Conservation (phyloP, 1,284 basidiomycete species). For the Sporisorium graminicola region DNA sequence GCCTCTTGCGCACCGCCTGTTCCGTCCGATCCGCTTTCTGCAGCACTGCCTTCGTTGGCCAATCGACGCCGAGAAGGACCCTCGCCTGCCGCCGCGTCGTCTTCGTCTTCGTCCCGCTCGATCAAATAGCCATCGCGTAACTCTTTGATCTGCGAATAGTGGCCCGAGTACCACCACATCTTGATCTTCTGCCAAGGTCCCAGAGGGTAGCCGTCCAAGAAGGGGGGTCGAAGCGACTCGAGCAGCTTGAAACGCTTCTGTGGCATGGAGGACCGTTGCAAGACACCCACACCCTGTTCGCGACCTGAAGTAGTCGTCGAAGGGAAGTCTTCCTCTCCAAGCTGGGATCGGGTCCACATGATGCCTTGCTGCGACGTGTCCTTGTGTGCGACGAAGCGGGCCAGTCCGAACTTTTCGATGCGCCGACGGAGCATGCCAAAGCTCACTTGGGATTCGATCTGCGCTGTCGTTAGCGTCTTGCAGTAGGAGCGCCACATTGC, state of each 20-base stretch:
- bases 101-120: constrained; percentile 45
- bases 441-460: constrained; percentile 62
- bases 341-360: constrained; percentile 50
- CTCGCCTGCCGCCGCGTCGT: constrained; percentile 3
- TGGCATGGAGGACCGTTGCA: constrained; percentile 36
- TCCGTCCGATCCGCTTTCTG: not conserved
- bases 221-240: constrained; percentile 65
- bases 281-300: constrained; percentile 25
- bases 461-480: constrained; percentile 51
- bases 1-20: not conserved
- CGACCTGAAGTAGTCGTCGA: not conserved
- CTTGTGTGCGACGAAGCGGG: constrained; percentile 65
- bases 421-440: constrained; percentile 58
- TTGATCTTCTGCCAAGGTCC: constrained; percentile 60
- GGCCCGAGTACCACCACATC: constrained; percentile 56
- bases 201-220: constrained; percentile 65
- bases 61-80: not conserved
- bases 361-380: constrained; percentile 63
- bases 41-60: not conserved
- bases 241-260: constrained; percentile 54
- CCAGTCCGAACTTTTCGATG: constrained; percentile 69
- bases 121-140: constrained; percentile 49
- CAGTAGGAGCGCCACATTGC: constrained; percentile 39
- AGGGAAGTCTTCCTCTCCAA: constrained; percentile 4
- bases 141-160: constrained; percentile 50